These are phyloP conservation scores for Hanseniaspora pseudoguilliermondii DNA, from an alignment of 805 yeast species.

Conservation along the genomic window DNA sequence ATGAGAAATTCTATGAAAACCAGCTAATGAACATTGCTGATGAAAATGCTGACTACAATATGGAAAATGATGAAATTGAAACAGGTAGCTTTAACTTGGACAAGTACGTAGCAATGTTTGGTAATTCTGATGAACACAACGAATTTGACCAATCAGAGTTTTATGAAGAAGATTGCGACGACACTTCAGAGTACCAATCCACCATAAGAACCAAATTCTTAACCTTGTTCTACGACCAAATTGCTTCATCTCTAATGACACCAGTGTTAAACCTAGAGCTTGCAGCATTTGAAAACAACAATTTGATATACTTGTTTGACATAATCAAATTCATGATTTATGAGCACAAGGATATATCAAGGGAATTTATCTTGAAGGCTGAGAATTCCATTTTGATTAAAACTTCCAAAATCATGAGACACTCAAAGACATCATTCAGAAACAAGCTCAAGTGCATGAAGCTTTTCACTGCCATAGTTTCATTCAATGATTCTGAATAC, in stretches of 20 bases:
- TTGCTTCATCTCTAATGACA: not conserved
- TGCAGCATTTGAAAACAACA: not conserved
- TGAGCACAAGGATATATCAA: not conserved
- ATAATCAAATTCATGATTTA: constrained; percentile 5
- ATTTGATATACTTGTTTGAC: constrained; percentile 6
- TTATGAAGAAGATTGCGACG: not conserved
- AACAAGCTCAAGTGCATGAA: constrained; percentile 5
- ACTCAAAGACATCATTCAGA: not conserved
- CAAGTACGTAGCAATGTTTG: constrained; percentile 5
- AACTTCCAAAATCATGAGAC: not conserved
- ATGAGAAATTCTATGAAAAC: constrained; percentile 9
- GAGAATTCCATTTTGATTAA: not conserved
- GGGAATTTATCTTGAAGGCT: not conserved
- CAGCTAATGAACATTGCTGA: constrained; percentile 3
- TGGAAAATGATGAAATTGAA: not conserved
- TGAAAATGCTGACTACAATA: constrained; percentile 5
- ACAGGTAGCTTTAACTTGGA: not conserved
- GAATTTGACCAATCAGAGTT: not conserved
- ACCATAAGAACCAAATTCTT: not conserved
- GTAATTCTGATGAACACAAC: not conserved
- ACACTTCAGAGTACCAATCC: not conserved
- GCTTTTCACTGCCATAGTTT: not conserved
- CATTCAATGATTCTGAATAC: constrained; percentile 9
- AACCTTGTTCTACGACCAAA: not conserved
- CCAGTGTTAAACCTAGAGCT: not conserved